Percentiles rank a stretch among this genome's conserved stretches.
Evolutionary conservation across 108 stramenopile genomes (phyloP).

Genomic region (Schizochytrium sp.): DNA sequence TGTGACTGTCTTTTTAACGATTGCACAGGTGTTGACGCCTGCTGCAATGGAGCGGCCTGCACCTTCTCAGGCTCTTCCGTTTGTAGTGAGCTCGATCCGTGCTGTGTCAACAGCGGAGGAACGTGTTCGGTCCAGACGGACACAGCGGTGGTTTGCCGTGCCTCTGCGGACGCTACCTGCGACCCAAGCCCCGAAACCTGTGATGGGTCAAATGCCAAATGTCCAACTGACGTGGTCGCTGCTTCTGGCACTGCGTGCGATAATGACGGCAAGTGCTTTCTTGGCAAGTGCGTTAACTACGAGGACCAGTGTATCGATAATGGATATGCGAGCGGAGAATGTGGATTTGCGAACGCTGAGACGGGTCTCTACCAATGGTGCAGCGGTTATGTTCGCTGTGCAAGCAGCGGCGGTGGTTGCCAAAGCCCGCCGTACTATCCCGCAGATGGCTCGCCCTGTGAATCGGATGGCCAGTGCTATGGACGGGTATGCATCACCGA

Average conservation of each 20-base stretch:
- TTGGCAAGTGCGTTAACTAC: not conserved
- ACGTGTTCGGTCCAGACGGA: not conserved
- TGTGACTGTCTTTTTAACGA: not conserved
- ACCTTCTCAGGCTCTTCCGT: not conserved
- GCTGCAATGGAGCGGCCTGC: not conserved
- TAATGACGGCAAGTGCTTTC: not conserved
- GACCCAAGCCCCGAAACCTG: not conserved
- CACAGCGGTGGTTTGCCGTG: not conserved
- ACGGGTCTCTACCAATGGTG: not conserved
- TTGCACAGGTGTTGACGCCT: not conserved
- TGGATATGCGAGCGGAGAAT: not conserved
- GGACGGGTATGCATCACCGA: not conserved
- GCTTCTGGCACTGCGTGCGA: not conserved
- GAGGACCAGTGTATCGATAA: not conserved
- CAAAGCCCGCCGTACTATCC: not conserved
- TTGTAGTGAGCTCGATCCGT: not conserved
- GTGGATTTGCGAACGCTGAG: not conserved
- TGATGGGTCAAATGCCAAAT: not conserved
- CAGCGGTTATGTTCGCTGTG: not conserved
- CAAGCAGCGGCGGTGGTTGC: too few relatives aligned
- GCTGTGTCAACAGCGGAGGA: not conserved
- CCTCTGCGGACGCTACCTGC: not conserved
- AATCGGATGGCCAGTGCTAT: not conserved
- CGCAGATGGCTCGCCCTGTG: not conserved
- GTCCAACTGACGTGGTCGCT: not conserved